Percentiles rank a stretch among this genome's conserved stretches.
Evolutionary conservation across 805 yeast genomes (phyloP).

Genomic region (Starmerella potacharoeniae): DNA sequence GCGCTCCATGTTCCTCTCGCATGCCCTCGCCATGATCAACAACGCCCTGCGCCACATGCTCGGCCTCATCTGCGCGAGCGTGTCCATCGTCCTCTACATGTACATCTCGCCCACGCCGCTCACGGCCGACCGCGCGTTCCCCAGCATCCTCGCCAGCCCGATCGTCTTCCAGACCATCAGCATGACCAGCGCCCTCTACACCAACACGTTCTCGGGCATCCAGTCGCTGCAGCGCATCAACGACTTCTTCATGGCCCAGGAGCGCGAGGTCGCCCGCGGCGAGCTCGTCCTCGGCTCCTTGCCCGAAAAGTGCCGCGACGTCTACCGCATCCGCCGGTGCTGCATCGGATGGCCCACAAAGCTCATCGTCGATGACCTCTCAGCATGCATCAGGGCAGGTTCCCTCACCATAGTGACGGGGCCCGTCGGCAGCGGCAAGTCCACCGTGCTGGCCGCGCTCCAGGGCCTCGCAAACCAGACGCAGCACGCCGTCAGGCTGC

Average conservation of each 20-base stretch:
- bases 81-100: neutral
- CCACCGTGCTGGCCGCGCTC: conserved; percentile 65
- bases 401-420: conserved; percentile 79
- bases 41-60: neutral
- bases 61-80: neutral
- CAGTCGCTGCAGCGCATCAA: conserved; percentile 36
- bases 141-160: conserved; percentile 15
- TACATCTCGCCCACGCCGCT: neutral
- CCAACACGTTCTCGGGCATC: neutral
- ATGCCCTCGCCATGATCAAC: neutral
- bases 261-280: neutral
- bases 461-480: conserved; percentile 55
- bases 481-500: conserved; percentile 60
- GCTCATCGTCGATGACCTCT: conserved; percentile 35
- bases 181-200: conserved; percentile 32
- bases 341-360: conserved; percentile 51
- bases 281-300: neutral
- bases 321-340: conserved; percentile 32
- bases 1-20: neutral
- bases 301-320: neutral
- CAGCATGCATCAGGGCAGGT: conserved; percentile 53
- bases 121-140: neutral
- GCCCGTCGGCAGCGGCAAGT: conserved; percentile 81
- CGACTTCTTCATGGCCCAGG: conserved; percentile 30
- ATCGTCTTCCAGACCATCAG: conserved; percentile 33